phyloP scores from a whole-genome alignment of 768 basidiomycete genomes.

The Rickenella mellea region DNA sequence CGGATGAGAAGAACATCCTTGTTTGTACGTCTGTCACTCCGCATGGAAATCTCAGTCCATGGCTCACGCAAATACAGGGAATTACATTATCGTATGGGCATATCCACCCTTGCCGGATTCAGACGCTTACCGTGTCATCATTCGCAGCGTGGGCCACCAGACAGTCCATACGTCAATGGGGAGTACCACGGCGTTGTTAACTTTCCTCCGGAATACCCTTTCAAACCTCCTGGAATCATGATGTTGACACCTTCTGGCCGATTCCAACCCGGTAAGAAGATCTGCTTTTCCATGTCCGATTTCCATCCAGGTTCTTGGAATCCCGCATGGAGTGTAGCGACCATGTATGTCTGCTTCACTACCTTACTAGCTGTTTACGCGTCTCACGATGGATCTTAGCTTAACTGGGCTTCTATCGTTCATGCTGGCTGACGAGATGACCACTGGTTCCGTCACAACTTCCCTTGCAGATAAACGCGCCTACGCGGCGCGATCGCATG shows the following conservation, averaged over 20 bases:
- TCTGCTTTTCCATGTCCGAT: conserved; percentile 97
- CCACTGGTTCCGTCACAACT: conserved; percentile 84
- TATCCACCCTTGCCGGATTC: conserved; percentile 1
- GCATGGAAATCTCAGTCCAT: not conserved
- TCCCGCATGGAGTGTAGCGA: conserved; percentile 91
- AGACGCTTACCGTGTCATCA: conserved; percentile 7
- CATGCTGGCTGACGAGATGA: conserved; percentile 95
- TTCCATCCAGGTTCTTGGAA: conserved; percentile 93
- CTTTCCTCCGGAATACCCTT: conserved; percentile 92
- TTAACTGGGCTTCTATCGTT: conserved; percentile 89
- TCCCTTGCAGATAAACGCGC: conserved; percentile 68
- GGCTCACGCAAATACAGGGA: conserved; percentile 46
- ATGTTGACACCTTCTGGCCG: conserved; percentile 89
- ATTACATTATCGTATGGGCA: conserved; percentile 77
- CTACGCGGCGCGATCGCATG: conserved; percentile 73
- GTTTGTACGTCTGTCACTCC: conserved; percentile 55
- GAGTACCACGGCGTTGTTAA: conserved; percentile 91
- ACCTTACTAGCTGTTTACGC: conserved; percentile 1
- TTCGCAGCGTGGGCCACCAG: conserved; percentile 80
- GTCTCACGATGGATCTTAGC: conserved; percentile 28
- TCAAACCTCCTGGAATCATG: conserved; percentile 96
- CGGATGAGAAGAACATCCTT: conserved; percentile 96
- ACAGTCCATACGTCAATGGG: conserved; percentile 83
- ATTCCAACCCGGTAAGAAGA: conserved; percentile 88
- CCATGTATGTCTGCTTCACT: conserved; percentile 55